phyloP scores from a whole-genome alignment of 2,329 filamentous ascomycete genomes.

The Pseudogymnoascus verrucosus region DNA sequence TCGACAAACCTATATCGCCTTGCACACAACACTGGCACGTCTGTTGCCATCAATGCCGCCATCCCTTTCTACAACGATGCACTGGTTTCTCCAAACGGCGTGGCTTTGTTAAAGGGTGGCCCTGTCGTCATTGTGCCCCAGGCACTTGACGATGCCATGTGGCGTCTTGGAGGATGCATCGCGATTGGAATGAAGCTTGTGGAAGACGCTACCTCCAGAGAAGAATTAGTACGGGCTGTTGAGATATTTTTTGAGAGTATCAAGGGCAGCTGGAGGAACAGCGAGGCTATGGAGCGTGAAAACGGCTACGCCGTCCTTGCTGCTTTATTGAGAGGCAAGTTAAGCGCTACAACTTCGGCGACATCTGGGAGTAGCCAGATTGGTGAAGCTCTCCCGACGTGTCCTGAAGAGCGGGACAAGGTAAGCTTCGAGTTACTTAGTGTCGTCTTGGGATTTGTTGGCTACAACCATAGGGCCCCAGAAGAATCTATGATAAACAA shows the following conservation, averaged over 20 bases:
- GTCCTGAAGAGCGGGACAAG: slow-evolving; percentile 45
- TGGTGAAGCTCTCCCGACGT: slow-evolving; percentile 32
- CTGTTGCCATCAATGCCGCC: slow-evolving; percentile 81
- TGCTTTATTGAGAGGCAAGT: slow-evolving; percentile 74
- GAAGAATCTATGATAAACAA: slow-evolving; percentile 92
- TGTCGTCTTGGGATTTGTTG: slow-evolving; percentile 76
- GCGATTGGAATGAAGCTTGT: slow-evolving; percentile 78
- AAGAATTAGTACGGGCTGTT: slow-evolving; percentile 67
- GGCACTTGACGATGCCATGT: slow-evolving; percentile 82
- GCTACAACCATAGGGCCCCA: slow-evolving; percentile 72
- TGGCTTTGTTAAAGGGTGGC: slow-evolving; percentile 73
- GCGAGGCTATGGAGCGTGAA: slow-evolving; percentile 94
- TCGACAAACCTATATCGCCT: slow-evolving; percentile 60
- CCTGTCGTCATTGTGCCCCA: slow-evolving; percentile 76
- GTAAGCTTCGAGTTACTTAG: slow-evolving; percentile 60
- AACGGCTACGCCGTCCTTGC: slow-evolving; percentile 88
- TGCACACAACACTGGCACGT: slow-evolving; percentile 64
- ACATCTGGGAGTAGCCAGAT: slow-evolving; percentile 26
- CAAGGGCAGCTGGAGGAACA: slow-evolving; percentile 90
- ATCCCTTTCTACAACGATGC: slow-evolving; percentile 84
- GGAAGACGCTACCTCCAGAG: slow-evolving; percentile 62
- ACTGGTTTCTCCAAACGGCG: slow-evolving; percentile 69
- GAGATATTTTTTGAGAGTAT: slow-evolving; percentile 81
- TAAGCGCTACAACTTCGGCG: slow-evolving; percentile 38
- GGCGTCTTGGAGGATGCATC: slow-evolving; percentile 87